Evolutionary conservation across 163 green algal species (phyloP).

Genomic region (Chlorella variabilis): DNA sequence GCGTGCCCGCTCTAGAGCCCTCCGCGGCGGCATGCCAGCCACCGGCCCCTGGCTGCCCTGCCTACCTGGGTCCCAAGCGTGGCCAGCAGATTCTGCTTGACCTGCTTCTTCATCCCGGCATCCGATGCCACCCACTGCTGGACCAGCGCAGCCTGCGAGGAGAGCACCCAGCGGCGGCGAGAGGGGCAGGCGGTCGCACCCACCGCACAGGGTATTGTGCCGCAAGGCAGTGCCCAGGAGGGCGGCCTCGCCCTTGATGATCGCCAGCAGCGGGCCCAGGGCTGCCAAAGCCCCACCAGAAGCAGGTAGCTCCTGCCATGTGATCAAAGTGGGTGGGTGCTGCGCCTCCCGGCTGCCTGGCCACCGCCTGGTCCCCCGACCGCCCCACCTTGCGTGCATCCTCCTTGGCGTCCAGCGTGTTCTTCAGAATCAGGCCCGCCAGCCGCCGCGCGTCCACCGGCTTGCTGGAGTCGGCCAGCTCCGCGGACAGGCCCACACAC

Average conservation of each 20-base stretch:
- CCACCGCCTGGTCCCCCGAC: background rate
- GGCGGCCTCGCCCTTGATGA: too few relatives aligned
- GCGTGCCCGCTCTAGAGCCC: too few relatives aligned
- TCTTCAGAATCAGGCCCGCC: conserved; percentile 97
- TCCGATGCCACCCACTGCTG: conserved; percentile 80
- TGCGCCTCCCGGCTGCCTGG: background rate
- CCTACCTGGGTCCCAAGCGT: conserved; percentile 76
- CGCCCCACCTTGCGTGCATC: conserved; percentile 58
- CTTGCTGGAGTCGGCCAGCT: conserved; percentile 84
- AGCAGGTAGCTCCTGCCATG: too few relatives aligned
- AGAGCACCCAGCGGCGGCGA: background rate
- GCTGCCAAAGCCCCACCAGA: too few relatives aligned
- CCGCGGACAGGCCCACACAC: conserved; percentile 76
- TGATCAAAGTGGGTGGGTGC: conserved; percentile 10
- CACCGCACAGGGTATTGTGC: too few relatives aligned
- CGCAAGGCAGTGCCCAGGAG: too few relatives aligned
- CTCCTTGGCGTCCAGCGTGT: conserved; percentile 92
- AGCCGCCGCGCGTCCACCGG: conserved; percentile 79
- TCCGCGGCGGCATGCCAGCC: too few relatives aligned
- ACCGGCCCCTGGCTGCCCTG: too few relatives aligned
- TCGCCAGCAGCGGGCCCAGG: too few relatives aligned
- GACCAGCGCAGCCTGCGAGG: conserved; percentile 67
- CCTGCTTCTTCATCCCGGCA: conserved; percentile 70
- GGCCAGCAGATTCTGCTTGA: conserved; percentile 82
- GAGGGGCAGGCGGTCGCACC: background rate